These are phyloP conservation scores for Chimonanthus praecox DNA, from an alignment of 164 flowering plant species.

Conservation along the genomic window DNA sequence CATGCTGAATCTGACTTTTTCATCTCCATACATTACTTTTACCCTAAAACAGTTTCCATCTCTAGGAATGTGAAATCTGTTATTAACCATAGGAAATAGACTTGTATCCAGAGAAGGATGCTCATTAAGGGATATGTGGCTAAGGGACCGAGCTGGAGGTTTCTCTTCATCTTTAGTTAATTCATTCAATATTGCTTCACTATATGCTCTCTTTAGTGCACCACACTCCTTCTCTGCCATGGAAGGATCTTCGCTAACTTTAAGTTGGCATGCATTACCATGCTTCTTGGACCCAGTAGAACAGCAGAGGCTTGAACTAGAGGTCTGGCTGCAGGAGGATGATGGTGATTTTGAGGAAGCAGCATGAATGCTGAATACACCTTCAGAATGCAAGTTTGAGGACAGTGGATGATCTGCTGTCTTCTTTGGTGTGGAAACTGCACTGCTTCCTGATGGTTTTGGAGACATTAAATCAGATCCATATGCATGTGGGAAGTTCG, in stretches of 20 bases:
- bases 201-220: slow-evolving; percentile 38
- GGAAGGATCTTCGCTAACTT: slow-evolving; percentile 23
- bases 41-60: slow-evolving; percentile 33
- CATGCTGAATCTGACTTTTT: slow-evolving; percentile 65
- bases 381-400: slow-evolving; percentile 24
- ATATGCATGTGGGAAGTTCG: slow-evolving; percentile 49
- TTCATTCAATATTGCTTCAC: slow-evolving; percentile 41
- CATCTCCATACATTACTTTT: slow-evolving; percentile 62
- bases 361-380: slow-evolving; percentile 19
- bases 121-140: slow-evolving; percentile 36
- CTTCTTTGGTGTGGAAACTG: slow-evolving; percentile 24
- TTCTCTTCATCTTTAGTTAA: slow-evolving; percentile 29
- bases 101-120: slow-evolving; percentile 20
- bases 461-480: slow-evolving; percentile 35
- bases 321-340: slow-evolving; percentile 61
- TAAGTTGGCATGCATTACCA: slow-evolving; percentile 8
- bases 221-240: slow-evolving; percentile 26
- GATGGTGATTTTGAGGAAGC: slow-evolving; percentile 45
- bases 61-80: slow-evolving; percentile 6
- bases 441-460: slow-evolving; percentile 31
- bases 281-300: slow-evolving; percentile 38
- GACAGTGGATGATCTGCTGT: slow-evolving; percentile 15
- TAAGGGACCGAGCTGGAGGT: slow-evolving; percentile 43
- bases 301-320: slow-evolving; percentile 49
- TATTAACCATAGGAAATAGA: slow-evolving; percentile 28